phyloP scores from a whole-genome alignment of 306 rosid genomes.

The Vigna unguiculata region DNA sequence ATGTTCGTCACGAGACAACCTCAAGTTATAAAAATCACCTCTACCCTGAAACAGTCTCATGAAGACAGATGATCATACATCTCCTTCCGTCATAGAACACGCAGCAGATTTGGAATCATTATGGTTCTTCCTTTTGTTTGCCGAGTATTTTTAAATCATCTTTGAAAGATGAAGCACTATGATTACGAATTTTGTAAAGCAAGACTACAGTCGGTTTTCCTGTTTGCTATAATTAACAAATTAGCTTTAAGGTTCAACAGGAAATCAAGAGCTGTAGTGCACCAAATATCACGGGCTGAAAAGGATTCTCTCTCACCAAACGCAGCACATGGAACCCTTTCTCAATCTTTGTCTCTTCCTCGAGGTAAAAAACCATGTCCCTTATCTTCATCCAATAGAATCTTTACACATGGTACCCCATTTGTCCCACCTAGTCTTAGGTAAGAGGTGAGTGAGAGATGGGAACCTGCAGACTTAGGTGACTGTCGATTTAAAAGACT shows the following conservation, averaged over 20 bases:
- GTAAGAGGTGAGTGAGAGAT: slow-evolving; percentile 11
- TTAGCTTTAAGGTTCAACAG: slow-evolving; percentile 45
- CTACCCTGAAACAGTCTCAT: neutral
- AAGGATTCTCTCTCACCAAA: slow-evolving; percentile 51
- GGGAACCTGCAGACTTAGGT: slow-evolving; percentile 43
- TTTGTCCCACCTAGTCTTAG: slow-evolving; percentile 50
- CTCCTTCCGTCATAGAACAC: neutral
- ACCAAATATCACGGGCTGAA: slow-evolving; percentile 60
- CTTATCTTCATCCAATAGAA: slow-evolving; percentile 48
- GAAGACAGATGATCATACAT: neutral
- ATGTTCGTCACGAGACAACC: slow-evolving; percentile 28
- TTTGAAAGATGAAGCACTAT: slow-evolving; percentile 7
- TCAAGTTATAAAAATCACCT: neutral
- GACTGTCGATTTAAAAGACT: slow-evolving; percentile 46
- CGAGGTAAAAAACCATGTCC: slow-evolving; percentile 51
- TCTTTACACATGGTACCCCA: slow-evolving; percentile 54
- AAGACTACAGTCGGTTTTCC: slow-evolving; percentile 13
- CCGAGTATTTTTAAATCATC: slow-evolving; percentile 11
- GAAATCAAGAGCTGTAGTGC: slow-evolving; percentile 53
- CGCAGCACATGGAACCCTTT: slow-evolving; percentile 55
- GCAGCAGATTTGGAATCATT: slow-evolving; percentile 9
- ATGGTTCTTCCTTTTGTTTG: neutral
- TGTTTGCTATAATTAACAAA: slow-evolving; percentile 33
- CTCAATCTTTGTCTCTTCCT: slow-evolving; percentile 57
- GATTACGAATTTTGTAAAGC: slow-evolving; percentile 32